These are phyloP conservation scores for Penicillium steckii DNA, from an alignment of 495 filamentous ascomycete species.

Conservation along the genomic window DNA sequence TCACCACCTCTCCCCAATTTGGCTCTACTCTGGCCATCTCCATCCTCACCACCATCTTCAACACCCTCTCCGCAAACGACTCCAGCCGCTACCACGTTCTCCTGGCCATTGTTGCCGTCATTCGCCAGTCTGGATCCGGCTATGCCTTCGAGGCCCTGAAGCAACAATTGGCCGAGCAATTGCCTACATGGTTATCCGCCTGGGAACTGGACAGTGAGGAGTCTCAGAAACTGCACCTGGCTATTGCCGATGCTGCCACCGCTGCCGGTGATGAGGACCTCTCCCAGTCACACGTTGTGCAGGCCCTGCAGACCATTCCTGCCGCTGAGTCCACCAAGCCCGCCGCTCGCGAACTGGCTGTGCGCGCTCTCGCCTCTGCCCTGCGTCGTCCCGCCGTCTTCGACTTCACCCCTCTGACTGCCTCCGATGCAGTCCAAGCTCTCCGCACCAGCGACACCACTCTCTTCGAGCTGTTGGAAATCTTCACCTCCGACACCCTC, in stretches of 20 bases:
- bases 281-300: slow-evolving; percentile 78
- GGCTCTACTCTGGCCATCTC: slow-evolving; percentile 81
- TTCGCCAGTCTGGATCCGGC: slow-evolving; percentile 65
- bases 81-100: slow-evolving; percentile 86
- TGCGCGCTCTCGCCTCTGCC: slow-evolving; percentile 80
- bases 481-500: slow-evolving; percentile 88
- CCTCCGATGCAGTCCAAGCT: slow-evolving; percentile 80
- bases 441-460: slow-evolving; percentile 78
- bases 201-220: slow-evolving; percentile 86
- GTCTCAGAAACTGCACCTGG: slow-evolving; percentile 74
- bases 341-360: slow-evolving; percentile 76
- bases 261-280: slow-evolving; percentile 75
- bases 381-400: slow-evolving; percentile 74
- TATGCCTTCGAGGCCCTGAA: slow-evolving; percentile 77
- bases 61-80: slow-evolving; percentile 74
- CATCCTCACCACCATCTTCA: slow-evolving; percentile 94
- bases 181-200: slow-evolving; percentile 75
- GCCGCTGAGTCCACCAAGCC: slow-evolving; percentile 63
- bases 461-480: slow-evolving; percentile 87
- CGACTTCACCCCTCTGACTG: slow-evolving; percentile 91
- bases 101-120: slow-evolving; percentile 74
- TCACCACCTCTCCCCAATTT: slow-evolving; percentile 79
- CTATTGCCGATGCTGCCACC: slow-evolving; percentile 72
- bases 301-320: slow-evolving; percentile 80
- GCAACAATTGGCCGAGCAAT: slow-evolving; percentile 67